A percentile compares a stretch with the other conserved stretches of the same genome.
Evolutionary conservation across 73 alveolate species (phyloP).

Genomic region (Paramecium primaurelia): DNA sequence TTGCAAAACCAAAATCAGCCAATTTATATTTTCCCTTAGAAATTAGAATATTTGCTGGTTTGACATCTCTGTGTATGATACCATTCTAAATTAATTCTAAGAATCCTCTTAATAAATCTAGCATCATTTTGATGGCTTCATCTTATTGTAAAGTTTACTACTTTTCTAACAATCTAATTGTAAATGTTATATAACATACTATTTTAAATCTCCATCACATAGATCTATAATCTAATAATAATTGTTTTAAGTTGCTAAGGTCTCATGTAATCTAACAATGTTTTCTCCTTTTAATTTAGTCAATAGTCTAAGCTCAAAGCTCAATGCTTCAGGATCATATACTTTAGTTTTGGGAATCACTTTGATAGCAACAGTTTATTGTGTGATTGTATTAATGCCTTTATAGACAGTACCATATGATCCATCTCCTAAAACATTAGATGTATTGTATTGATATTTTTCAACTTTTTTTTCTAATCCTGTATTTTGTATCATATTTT

Average conservation of each 20-base stretch:
- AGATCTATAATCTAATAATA: slow-evolving; percentile 48
- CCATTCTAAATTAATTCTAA: slow-evolving; percentile 50
- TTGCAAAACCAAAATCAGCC: slow-evolving; percentile 59
- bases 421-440: slow-evolving; percentile 64
- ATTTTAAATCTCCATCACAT: slow-evolving; percentile 61
- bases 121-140: slow-evolving; percentile 2
- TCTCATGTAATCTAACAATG: slow-evolving; percentile 56
- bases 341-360: slow-evolving; percentile 32
- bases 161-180: background rate
- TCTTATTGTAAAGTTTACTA: background rate
- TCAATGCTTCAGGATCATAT: background rate
- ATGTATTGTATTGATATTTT: slow-evolving; percentile 39
- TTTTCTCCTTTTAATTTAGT: slow-evolving; percentile 39
- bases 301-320: slow-evolving; percentile 55
- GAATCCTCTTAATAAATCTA: slow-evolving; percentile 45
- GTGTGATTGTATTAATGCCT: slow-evolving; percentile 54
- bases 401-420: slow-evolving; percentile 61
- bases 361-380: slow-evolving; percentile 59
- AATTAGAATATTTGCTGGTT: slow-evolving; percentile 57
- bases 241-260: slow-evolving; percentile 53
- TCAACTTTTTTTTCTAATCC: slow-evolving; percentile 44
- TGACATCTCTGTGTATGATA: slow-evolving; percentile 57
- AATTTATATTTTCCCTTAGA: slow-evolving; percentile 13
- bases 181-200: background rate
- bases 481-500: background rate